Evolutionary conservation across 805 yeast species (phyloP).

Genomic region (Suhomyces canberraensis): DNA sequence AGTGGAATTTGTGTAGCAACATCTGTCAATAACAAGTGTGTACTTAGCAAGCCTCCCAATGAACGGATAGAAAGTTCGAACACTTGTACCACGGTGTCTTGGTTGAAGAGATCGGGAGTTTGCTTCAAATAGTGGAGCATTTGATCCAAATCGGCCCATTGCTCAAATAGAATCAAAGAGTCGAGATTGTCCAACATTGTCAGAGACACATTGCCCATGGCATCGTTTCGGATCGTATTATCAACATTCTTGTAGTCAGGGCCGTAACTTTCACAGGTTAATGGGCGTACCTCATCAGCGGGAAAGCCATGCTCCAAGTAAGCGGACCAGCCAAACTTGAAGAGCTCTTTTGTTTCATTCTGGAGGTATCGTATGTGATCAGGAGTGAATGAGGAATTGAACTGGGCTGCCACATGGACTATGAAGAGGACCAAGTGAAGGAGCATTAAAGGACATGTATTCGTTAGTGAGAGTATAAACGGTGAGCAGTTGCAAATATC

Average conservation of each 20-base stretch:
- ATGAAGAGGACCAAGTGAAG: too few species aligned
- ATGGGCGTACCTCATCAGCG: constrained; percentile 74
- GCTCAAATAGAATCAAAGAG: constrained; percentile 70
- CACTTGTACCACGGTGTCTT: constrained; percentile 76
- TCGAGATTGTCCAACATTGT: constrained; percentile 80
- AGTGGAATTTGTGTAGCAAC: constrained; percentile 5
- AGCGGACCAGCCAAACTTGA: constrained; percentile 71
- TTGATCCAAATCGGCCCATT: constrained; percentile 49
- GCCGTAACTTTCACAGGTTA: constrained; percentile 65
- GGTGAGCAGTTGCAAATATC: too few species aligned
- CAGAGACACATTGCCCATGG: constrained; percentile 76
- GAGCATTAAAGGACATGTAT: too few species aligned
- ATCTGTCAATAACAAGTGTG: constrained; percentile 55
- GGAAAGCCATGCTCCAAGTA: constrained; percentile 75
- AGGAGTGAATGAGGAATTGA: constrained; percentile 34
- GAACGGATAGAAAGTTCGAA: constrained; percentile 83
- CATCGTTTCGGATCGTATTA: constrained; percentile 72
- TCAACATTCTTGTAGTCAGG: constrained; percentile 53
- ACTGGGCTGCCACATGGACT: too few species aligned
- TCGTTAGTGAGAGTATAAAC: too few species aligned
- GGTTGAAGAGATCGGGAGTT: constrained; percentile 50
- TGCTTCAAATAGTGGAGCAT: constrained; percentile 27
- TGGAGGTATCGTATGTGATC: constrained; percentile 30
- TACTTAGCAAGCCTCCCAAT: constrained; percentile 75
- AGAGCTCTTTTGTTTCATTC: constrained; percentile 52